Conservation (phyloP, 2,329 filamentous ascomycete genomes). For the Cytospora schulzeri region DNA sequence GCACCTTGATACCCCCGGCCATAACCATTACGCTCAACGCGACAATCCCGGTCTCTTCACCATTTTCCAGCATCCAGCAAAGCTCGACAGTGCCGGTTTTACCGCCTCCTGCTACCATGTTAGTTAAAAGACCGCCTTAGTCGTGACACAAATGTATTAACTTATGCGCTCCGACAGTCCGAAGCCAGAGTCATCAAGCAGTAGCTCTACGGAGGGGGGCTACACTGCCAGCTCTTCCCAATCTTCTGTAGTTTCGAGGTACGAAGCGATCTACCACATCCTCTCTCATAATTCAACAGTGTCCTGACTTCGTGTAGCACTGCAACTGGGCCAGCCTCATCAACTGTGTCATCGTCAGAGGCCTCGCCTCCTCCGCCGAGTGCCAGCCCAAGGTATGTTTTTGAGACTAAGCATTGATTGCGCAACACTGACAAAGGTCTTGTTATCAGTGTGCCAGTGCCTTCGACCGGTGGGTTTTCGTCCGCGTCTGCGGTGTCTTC, state of each 20-base stretch:
- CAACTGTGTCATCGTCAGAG: slow-evolving; percentile 2
- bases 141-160: neutral
- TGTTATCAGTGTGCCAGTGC: neutral
- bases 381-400: slow-evolving; percentile 2
- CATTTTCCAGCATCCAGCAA: slow-evolving; percentile 1
- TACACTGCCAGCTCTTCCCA: neutral
- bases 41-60: slow-evolving; percentile 7
- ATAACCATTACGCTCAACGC: slow-evolving; percentile 3
- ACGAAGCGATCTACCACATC: neutral
- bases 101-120: slow-evolving; percentile 3
- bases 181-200: slow-evolving; percentile 3
- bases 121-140: neutral
- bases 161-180: neutral
- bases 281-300: neutral
- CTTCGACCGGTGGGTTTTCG: neutral
- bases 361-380: slow-evolving; percentile 3
- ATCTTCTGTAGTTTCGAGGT: slow-evolving; percentile 9
- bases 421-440: neutral
- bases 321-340: neutral
- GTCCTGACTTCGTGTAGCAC: neutral
- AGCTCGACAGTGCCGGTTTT: neutral
- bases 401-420: neutral
- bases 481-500: neutral
- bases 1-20: neutral
- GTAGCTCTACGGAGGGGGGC: neutral